These are phyloP conservation scores for Allomyces macrogynus DNA, from an alignment of 192 early-diverging fungal genomes.

Conservation along the genomic window DNA sequence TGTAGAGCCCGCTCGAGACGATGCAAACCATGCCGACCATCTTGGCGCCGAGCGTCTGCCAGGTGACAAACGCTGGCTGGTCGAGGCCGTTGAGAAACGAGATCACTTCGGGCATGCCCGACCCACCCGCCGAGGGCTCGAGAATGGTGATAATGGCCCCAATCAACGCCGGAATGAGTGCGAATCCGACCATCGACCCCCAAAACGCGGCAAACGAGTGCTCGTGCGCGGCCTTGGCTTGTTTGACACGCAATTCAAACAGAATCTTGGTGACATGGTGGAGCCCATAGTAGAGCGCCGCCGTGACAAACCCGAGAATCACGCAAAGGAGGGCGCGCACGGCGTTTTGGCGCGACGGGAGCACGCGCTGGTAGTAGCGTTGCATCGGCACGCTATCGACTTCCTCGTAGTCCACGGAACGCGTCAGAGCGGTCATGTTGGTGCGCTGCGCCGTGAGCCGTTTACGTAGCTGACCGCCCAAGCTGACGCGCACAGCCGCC, in stretches of 20 bases:
- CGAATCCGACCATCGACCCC: background rate
- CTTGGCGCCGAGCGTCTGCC: background rate
- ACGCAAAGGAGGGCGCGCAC: background rate
- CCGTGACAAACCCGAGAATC: background rate
- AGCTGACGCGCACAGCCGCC: too few relatives aligned
- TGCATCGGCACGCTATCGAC: background rate
- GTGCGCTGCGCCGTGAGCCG: too few relatives aligned
- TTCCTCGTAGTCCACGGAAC: background rate
- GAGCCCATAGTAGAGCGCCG: background rate
- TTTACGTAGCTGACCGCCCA: too few relatives aligned
- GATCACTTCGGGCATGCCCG: slow-evolving; percentile 1
- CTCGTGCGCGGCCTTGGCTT: background rate
- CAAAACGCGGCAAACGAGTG: background rate
- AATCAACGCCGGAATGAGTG: background rate
- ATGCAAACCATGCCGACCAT: background rate
- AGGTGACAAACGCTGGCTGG: background rate
- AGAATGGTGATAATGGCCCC: background rate
- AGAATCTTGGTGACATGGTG: background rate
- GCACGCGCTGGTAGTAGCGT: background rate
- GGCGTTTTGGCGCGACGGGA: background rate
- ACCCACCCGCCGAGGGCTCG: background rate
- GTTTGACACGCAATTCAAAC: background rate
- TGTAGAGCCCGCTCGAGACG: background rate
- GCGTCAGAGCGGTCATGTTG: too few relatives aligned
- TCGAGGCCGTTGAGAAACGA: background rate